A percentile compares a stretch with the other conserved stretches of the same genome.
These are phyloP conservation scores for Myxozyma geophila DNA, from an alignment of 805 yeast species.

Conservation along the genomic window DNA sequence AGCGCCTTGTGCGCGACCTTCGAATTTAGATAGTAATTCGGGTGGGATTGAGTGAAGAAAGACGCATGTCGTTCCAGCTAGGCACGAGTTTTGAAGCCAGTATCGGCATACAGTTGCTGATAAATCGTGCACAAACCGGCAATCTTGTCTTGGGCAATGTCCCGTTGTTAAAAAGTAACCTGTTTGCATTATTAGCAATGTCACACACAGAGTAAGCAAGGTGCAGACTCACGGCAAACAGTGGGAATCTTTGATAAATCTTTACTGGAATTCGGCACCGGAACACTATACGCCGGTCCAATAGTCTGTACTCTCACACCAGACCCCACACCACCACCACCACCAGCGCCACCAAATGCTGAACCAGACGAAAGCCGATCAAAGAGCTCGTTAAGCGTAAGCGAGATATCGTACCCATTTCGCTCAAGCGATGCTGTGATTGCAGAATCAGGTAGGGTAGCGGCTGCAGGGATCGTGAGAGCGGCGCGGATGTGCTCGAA, in stretches of 20 bases:
- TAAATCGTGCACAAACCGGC: slow-evolving; percentile 54
- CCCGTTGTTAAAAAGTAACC: slow-evolving; percentile 51
- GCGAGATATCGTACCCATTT: slow-evolving; percentile 28
- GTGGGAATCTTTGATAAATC: slow-evolving; percentile 31
- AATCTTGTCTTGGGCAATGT: slow-evolving; percentile 51
- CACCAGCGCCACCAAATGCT: background rate
- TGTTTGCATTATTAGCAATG: background rate
- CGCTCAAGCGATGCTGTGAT: slow-evolving; percentile 18
- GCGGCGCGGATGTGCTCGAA: slow-evolving; percentile 33
- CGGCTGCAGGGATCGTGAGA: slow-evolving; percentile 13
- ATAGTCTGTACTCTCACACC: slow-evolving; percentile 30
- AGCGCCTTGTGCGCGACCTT: slow-evolving; percentile 18
- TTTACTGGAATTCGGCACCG: slow-evolving; percentile 6
- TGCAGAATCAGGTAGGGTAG: slow-evolving; percentile 15
- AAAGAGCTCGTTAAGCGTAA: slow-evolving; percentile 24
- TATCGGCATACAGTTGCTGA: slow-evolving; percentile 51
- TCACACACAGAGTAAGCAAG: background rate
- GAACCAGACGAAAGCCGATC: slow-evolving; percentile 15
- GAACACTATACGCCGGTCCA: slow-evolving; percentile 30
- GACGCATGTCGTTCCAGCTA: slow-evolving; percentile 50
- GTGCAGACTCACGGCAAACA: slow-evolving; percentile 27
- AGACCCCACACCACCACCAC: background rate
- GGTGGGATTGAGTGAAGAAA: slow-evolving; percentile 50
- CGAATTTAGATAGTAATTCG: slow-evolving; percentile 32
- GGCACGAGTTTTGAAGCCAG: slow-evolving; percentile 53